Conservation (phyloP, 2,329 filamentous ascomycete genomes). For the Cladosporium sp. region DNA sequence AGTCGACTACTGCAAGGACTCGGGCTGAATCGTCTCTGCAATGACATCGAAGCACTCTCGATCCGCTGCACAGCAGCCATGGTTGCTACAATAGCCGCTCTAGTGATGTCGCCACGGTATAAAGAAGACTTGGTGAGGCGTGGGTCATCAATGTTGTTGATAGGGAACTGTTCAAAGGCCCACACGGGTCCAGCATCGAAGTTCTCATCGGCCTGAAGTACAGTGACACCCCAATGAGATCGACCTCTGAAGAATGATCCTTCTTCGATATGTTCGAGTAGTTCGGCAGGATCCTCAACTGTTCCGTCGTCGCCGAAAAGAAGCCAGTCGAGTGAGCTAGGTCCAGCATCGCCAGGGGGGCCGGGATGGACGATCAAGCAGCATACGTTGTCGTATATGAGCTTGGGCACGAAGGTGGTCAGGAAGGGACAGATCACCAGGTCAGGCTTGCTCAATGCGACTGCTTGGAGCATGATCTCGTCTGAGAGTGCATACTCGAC, state of each 20-base stretch:
- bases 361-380: constrained; percentile 42
- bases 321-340: constrained; percentile 41
- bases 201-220: constrained; percentile 38
- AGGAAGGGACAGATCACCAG: constrained; percentile 43
- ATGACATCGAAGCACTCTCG: constrained; percentile 8
- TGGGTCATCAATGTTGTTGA: constrained; percentile 39
- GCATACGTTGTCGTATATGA: constrained; percentile 36
- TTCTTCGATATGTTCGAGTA: constrained; percentile 28
- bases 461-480: constrained; percentile 37
- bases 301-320: constrained; percentile 42
- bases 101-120: constrained; percentile 38
- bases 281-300: constrained; percentile 26
- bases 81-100: constrained; percentile 36
- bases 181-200: constrained; percentile 44
- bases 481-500: constrained; percentile 37
- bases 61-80: constrained; percentile 37
- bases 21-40: background rate
- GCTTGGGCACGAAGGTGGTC: constrained; percentile 35
- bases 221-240: constrained; percentile 40
- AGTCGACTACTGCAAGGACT: constrained; percentile 23
- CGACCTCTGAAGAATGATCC: constrained; percentile 30
- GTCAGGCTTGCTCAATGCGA: constrained; percentile 34
- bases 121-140: constrained; percentile 39
- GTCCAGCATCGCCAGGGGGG: constrained; percentile 40
- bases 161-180: constrained; percentile 41